These are phyloP conservation scores for Plasmodium sp. DNA, from an alignment of 169 alveolate genomes.

Conservation along the genomic window DNA sequence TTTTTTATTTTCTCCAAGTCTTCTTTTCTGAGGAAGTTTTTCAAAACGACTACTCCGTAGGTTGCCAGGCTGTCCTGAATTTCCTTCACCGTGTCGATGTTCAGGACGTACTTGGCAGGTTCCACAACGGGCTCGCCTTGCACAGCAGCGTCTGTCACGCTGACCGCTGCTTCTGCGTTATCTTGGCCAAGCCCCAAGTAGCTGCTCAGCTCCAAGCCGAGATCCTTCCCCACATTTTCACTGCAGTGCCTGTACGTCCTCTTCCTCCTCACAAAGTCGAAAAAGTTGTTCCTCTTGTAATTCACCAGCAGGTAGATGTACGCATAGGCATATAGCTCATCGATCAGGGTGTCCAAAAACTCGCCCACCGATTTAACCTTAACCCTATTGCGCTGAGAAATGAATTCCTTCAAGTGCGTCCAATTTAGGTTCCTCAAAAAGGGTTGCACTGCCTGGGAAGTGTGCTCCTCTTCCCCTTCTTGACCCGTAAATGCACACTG, in stretches of 20 bases:
- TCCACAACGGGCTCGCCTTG: background rate
- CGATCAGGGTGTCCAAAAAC: slow-evolving; percentile 1
- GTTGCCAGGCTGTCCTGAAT: slow-evolving; percentile 19
- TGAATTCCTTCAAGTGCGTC: slow-evolving; percentile 29
- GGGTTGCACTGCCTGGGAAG: background rate
- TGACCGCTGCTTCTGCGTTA: background rate
- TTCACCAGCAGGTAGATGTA: slow-evolving; percentile 30
- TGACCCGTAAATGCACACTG: background rate
- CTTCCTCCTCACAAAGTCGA: slow-evolving; percentile 44
- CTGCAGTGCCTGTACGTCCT: slow-evolving; percentile 68
- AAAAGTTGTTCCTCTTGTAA: slow-evolving; percentile 49
- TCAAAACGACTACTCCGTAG: slow-evolving; percentile 66
- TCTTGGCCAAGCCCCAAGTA: slow-evolving; percentile 4
- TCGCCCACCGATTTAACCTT: background rate
- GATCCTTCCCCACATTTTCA: slow-evolving; percentile 48
- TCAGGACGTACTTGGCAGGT: slow-evolving; percentile 16
- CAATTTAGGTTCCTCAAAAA: slow-evolving; percentile 24
- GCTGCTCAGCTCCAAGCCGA: slow-evolving; percentile 36
- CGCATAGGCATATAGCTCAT: slow-evolving; percentile 38
- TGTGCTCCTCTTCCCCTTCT: background rate
- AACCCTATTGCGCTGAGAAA: slow-evolving; percentile 23
- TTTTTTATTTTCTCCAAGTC: slow-evolving; percentile 42
- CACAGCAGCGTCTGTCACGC: background rate
- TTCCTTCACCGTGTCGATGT: slow-evolving; percentile 41
- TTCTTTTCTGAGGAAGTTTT: slow-evolving; percentile 17